Evolutionary conservation across 768 basidiomycete species (phyloP).

Genomic region (Filobasidium wieringae): DNA sequence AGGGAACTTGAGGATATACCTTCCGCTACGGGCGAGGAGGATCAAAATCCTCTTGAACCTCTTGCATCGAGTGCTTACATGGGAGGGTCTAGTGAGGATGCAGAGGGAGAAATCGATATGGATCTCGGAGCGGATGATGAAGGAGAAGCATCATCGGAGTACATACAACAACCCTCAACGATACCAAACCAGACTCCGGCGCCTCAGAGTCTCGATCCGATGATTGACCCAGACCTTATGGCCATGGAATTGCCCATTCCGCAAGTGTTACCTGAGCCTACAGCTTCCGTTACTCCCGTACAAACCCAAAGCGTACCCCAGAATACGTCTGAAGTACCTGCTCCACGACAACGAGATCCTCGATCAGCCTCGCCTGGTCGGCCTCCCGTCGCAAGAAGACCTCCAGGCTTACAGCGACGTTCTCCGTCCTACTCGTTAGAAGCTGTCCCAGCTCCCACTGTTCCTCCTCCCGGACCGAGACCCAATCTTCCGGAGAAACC

Average conservation of each 20-base stretch:
- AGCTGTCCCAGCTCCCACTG: neutral
- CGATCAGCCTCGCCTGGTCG: neutral
- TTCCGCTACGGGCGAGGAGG: neutral
- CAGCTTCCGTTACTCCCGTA: neutral
- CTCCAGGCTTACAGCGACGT: conserved; percentile 11
- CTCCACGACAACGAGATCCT: neutral
- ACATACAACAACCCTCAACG: neutral
- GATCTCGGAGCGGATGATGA: conserved; percentile 9
- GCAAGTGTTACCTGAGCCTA: neutral
- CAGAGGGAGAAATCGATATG: conserved; percentile 12
- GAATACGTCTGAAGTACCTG: neutral
- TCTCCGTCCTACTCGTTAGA: conserved; percentile 8
- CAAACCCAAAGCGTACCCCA: neutral
- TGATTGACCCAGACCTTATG: neutral
- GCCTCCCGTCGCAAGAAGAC: neutral
- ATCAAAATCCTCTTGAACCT: neutral
- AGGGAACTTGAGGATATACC: neutral
- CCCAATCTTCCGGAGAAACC: neutral
- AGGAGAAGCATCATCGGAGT: neutral
- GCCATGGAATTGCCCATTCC: neutral
- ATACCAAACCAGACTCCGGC: too few relatives aligned
- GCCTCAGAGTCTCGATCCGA: neutral
- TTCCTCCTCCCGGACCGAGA: neutral
- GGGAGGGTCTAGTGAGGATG: conserved; percentile 8
- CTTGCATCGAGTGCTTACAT: neutral